A percentile compares a stretch with the other conserved stretches of the same genome.
Conservation (phyloP, 2,329 filamentous ascomycete species). For the Exophiala aquamarina region DNA sequence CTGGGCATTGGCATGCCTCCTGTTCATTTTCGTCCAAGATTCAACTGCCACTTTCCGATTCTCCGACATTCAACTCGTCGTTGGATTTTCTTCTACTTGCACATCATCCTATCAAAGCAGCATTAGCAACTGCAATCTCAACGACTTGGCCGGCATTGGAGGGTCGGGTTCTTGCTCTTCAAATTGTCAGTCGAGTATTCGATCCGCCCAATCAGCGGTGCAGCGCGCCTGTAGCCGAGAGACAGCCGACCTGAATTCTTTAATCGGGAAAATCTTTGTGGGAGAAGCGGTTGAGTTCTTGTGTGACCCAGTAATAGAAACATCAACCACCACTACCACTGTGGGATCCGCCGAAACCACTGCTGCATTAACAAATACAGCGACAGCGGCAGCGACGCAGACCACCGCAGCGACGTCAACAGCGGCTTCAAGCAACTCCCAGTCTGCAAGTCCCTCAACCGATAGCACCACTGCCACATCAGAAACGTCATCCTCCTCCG, state of each 20-base stretch:
- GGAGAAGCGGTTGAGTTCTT: constrained; percentile 39
- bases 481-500: constrained; percentile 44
- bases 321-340: constrained; percentile 39
- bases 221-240: constrained; percentile 17
- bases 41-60: constrained; percentile 21
- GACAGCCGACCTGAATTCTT: constrained; percentile 17
- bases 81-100: constrained; percentile 21
- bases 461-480: constrained; percentile 23
- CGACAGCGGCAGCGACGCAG: constrained; percentile 37
- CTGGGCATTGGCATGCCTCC: constrained; percentile 8
- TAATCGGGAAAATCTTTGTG: constrained; percentile 32
- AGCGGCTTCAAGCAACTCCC: constrained; percentile 32
- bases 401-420: constrained; percentile 39
- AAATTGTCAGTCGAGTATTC: constrained; percentile 12
- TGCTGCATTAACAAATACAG: constrained; percentile 40
- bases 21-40: constrained; percentile 6
- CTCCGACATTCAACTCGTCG: constrained; percentile 21
- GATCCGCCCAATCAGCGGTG: constrained; percentile 10
- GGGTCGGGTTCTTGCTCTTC: constrained; percentile 16
- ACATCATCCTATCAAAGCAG: constrained; percentile 21
- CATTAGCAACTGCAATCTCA: constrained; percentile 16
- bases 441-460: constrained; percentile 30
- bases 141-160: constrained; percentile 22
- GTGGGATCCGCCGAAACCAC: constrained; percentile 40
- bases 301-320: constrained; percentile 36